These are phyloP conservation scores for Neospermospora avenae DNA, from an alignment of 2,329 filamentous ascomycete species.

Conservation along the genomic window DNA sequence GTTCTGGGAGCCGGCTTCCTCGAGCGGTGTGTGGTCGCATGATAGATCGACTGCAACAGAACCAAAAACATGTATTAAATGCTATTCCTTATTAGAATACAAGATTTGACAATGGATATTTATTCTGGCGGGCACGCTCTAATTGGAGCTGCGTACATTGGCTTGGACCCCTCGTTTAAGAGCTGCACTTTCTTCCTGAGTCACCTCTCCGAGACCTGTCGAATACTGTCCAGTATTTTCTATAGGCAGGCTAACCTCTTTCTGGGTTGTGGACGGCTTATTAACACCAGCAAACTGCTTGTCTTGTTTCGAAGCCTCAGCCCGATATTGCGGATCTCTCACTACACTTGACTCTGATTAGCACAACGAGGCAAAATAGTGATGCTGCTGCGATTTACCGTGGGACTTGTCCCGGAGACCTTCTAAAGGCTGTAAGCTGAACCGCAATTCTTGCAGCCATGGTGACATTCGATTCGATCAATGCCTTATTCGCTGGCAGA, in stretches of 20 bases:
- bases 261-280: background rate
- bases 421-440: conserved; percentile 37
- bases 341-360: background rate
- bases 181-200: background rate
- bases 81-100: background rate
- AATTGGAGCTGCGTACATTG: background rate
- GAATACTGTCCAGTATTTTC: background rate
- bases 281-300: background rate
- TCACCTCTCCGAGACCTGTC: background rate
- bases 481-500: conserved; percentile 59
- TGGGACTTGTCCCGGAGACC: background rate
- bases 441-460: conserved; percentile 63
- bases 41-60: conserved; percentile 83
- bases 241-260: background rate
- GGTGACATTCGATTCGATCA: conserved; percentile 65
- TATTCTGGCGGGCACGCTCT: too few relatives aligned
- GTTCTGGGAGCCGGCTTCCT: conserved; percentile 32
- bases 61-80: conserved; percentile 75
- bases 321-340: background rate
- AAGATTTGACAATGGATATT: background rate
- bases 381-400: background rate
- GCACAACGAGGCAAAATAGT: too few relatives aligned
- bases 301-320: background rate
- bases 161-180: background rate
- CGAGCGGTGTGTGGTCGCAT: conserved; percentile 67